A percentile compares a stretch with the other conserved stretches of the same genome.
Conservation (phyloP, 2,329 filamentous ascomycete genomes). For the Epichloe sp. region DNA sequence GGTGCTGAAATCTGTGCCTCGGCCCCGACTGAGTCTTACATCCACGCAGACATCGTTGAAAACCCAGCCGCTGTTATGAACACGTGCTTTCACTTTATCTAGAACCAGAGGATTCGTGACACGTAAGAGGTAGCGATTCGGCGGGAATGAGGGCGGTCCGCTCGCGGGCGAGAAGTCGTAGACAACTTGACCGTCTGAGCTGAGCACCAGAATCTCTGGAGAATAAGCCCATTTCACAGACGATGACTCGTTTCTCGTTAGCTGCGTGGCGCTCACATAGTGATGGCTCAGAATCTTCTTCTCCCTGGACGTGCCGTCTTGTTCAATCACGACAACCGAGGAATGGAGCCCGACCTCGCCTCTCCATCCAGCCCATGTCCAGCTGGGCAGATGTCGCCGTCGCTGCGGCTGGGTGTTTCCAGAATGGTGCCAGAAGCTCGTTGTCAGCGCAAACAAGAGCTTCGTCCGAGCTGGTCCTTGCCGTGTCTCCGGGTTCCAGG, state of each 20-base stretch:
- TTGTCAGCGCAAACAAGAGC: slow-evolving; percentile 21
- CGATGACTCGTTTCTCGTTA: slow-evolving; percentile 20
- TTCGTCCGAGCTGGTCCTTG: slow-evolving; percentile 16
- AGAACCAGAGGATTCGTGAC: slow-evolving; percentile 21
- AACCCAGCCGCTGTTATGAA: slow-evolving; percentile 19
- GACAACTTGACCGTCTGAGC: slow-evolving; percentile 15
- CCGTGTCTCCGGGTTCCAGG: slow-evolving; percentile 5
- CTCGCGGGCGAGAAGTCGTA: slow-evolving; percentile 17
- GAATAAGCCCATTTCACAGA: slow-evolving; percentile 22
- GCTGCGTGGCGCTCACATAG: slow-evolving; percentile 22
- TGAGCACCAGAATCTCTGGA: slow-evolving; percentile 18
- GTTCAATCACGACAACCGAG: slow-evolving; percentile 19
- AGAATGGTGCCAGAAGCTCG: slow-evolving; percentile 24
- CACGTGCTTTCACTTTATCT: slow-evolving; percentile 21
- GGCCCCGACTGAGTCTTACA: slow-evolving; percentile 18
- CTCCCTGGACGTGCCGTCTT: slow-evolving; percentile 14
- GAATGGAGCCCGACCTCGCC: slow-evolving; percentile 22
- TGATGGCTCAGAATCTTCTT: slow-evolving; percentile 22
- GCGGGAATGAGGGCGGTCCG: slow-evolving; percentile 13
- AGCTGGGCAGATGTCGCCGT: slow-evolving; percentile 20
- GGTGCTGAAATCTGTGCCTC: slow-evolving; percentile 4
- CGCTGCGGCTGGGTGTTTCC: slow-evolving; percentile 14
- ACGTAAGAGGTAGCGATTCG: slow-evolving; percentile 17
- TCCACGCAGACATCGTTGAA: slow-evolving; percentile 24
- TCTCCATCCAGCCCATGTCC: slow-evolving; percentile 25